Evolutionary conservation across 495 filamentous ascomycete genomes (phyloP), one percentile per base, ranked within the genome.

Genomic region (Aspergillus leporis): DNA sequence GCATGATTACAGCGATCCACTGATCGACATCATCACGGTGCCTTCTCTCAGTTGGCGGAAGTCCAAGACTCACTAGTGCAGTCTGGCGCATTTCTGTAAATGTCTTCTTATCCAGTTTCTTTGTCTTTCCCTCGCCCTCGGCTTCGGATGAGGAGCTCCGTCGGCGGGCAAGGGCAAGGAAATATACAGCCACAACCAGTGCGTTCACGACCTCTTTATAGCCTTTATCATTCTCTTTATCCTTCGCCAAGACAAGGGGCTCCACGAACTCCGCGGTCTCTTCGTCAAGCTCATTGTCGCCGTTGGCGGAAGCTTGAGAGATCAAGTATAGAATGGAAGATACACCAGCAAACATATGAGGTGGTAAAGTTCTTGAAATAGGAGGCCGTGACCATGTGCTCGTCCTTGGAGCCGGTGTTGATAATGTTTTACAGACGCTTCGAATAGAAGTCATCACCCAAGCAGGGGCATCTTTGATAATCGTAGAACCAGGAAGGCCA

Each of bases 371-470:
- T 36, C 72, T 65, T 5, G 77, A 80, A 16, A 80, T 74, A 5
- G 77, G 74, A 43, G 77, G 77, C 28, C 75, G 68, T 2, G 75
- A 78, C 73, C 72, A 77, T 30, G 74, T 70, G 38, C 66, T 78
- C 59, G 70, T 77, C n/a, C 74, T 70, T 14, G 77, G 73, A 47
- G 75, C 75, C 55, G 82, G 76, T 5, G 77, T 79, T 2, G 82
- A 78, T 67, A 90, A 83, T 28, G 75, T 77, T 60, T 87, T 81
- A 72, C 87, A 89, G 5, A 94, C 72, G 31, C 78, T 80, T 22
- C 88, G 82, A 30, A 91, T 82, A 4, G 81, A 80, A 9, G 85
- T 82, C 73, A 87, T 85, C 19, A 86, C 74, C 89, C 88, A 92
- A 18, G 74, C 71, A 0, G 87, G 89, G 19, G 88, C 72, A 54